A percentile compares a stretch with the other conserved stretches of the same genome.
phyloP scores from a whole-genome alignment of 768 basidiomycete species.

The Termitomyces sp. region DNA sequence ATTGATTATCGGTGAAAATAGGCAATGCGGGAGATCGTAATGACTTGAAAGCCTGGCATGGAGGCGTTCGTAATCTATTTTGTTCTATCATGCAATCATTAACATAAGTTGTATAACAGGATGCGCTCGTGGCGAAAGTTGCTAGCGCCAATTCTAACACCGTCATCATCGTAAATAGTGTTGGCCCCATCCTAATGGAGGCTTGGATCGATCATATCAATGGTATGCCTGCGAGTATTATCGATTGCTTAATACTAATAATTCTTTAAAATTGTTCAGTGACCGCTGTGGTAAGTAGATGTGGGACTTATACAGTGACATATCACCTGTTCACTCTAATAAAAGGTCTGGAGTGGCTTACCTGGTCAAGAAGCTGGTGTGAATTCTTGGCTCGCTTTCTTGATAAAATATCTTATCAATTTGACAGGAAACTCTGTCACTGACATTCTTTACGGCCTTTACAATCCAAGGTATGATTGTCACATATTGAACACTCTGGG shows the following conservation, averaged over 20 bases:
- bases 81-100: neutral
- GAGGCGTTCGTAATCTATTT: constrained; percentile 28
- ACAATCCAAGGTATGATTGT: constrained; percentile 48
- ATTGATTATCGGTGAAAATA: neutral
- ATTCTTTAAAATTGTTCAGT: constrained; percentile 16
- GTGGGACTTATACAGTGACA: neutral
- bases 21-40: constrained; percentile 56
- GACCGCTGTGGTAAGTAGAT: constrained; percentile 31
- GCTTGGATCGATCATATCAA: constrained; percentile 56
- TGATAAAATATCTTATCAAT: neutral
- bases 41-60: constrained; percentile 47
- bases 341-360: constrained; percentile 47
- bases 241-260: neutral
- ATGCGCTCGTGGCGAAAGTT: constrained; percentile 45
- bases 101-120: constrained; percentile 18
- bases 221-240: constrained; percentile 11
- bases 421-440: constrained; percentile 48
- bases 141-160: constrained; percentile 55
- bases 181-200: constrained; percentile 57
- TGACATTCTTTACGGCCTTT: constrained; percentile 56
- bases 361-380: constrained; percentile 62
- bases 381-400: neutral
- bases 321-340: neutral
- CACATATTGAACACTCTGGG: neutral
- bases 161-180: constrained; percentile 64